phyloP scores from a whole-genome alignment of 495 filamentous ascomycete genomes.

The Penicillium fimorum region DNA sequence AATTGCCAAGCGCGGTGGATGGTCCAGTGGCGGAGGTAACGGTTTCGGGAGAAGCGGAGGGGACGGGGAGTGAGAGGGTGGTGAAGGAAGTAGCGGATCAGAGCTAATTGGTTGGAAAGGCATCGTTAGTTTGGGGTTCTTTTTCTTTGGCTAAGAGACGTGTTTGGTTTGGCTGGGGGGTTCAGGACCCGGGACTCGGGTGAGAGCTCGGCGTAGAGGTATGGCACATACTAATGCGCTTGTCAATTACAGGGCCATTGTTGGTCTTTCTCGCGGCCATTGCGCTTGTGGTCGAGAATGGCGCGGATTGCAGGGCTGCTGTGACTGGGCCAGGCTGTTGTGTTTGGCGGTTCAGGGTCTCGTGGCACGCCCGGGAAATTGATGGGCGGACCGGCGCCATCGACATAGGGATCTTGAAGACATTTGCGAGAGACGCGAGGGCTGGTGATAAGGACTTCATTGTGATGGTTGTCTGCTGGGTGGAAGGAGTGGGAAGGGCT shows the following conservation, averaged over 20 bases:
- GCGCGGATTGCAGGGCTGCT: conserved; percentile 31
- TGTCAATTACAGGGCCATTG: conserved; percentile 26
- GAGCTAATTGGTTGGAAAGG: conserved; percentile 33
- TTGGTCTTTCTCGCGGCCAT: conserved; percentile 34
- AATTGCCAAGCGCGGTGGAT: conserved; percentile 94
- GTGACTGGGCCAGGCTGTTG: conserved; percentile 29
- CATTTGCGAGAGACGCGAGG: conserved; percentile 46
- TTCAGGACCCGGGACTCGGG: conserved; percentile 12
- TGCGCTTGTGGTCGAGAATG: conserved; percentile 47
- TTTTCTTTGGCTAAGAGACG: not conserved
- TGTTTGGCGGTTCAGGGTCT: conserved; percentile 27
- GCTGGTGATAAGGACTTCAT: conserved; percentile 45
- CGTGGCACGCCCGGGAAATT: conserved; percentile 28
- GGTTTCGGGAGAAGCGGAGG: conserved; percentile 80
- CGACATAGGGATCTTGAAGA: conserved; percentile 44
- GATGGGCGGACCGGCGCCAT: conserved; percentile 32
- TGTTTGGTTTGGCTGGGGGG: not conserved
- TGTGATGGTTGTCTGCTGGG: conserved; percentile 22
- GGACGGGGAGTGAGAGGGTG: conserved; percentile 71
- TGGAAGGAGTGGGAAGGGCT: conserved; percentile 14
- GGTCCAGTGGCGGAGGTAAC: conserved; percentile 94
- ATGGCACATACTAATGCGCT: conserved; percentile 49
- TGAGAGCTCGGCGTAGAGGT: not conserved
- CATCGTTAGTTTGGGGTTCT: conserved; percentile 4
- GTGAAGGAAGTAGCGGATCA: conserved; percentile 64